These are phyloP conservation scores for Ceratocystis cacaofunesta DNA, from an alignment of 2,329 filamentous ascomycete species.

Conservation along the genomic window DNA sequence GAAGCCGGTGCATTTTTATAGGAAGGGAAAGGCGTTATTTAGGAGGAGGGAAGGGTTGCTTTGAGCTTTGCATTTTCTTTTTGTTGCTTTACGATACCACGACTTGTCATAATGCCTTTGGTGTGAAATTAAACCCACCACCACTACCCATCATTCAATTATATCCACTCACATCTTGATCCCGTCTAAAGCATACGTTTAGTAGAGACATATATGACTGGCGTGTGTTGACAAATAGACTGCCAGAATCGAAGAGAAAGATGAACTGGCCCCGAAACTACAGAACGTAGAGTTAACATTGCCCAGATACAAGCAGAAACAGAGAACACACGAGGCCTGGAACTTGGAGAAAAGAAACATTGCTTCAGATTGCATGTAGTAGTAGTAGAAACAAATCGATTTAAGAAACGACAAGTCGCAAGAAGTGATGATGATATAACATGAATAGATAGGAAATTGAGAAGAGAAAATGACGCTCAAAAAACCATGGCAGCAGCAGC, in stretches of 20 bases:
- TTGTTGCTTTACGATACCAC: slow-evolving; percentile 14
- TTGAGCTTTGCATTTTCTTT: neutral
- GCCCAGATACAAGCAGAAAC: neutral
- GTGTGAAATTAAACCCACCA: neutral
- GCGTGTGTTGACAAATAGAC: too few species aligned
- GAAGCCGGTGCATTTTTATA: slow-evolving; percentile 1
- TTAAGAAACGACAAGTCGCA: neutral
- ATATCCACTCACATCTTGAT: neutral
- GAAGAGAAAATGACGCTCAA: neutral
- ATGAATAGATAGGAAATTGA: neutral
- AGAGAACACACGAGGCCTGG: too few species aligned
- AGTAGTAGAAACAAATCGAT: neutral
- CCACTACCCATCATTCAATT: neutral
- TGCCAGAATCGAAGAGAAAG: too few species aligned
- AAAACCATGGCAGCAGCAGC: slow-evolving; percentile 4
- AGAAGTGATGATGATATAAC: neutral
- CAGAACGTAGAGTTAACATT: neutral
- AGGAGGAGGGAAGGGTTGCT: neutral
- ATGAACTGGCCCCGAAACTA: too few species aligned
- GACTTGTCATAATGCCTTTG: neutral
- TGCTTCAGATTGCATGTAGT: neutral
- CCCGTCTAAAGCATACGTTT: too few species aligned
- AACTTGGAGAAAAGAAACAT: neutral
- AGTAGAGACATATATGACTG: too few species aligned
- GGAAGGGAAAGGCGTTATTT: slow-evolving; percentile 2